Evolutionary conservation across 2,329 filamentous ascomycete species (phyloP), one percentile per base, ranked within the genome.

Genomic region (Dryadomyces quercus-mongolicae): DNA sequence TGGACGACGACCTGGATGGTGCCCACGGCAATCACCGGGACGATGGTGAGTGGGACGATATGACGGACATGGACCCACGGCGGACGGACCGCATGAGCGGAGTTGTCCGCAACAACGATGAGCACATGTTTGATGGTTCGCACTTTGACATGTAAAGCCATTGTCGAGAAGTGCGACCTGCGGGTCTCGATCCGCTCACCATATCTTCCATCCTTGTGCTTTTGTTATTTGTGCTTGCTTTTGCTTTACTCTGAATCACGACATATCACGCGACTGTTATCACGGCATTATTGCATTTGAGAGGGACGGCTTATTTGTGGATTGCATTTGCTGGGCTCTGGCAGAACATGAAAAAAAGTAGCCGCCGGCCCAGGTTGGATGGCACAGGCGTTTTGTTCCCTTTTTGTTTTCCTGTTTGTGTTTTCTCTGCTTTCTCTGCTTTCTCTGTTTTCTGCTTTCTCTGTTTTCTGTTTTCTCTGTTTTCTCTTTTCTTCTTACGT

Each of bases 71-170:
- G 55, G 76, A 79, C 59, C 69, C 69, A 49, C 71, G 71, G 59
- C 76, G 71, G 62, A 65, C 68, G 44, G 81, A 81, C 62, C 74
- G 80, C 52, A 84, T 84, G 81, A 84, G 80, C 63, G 81, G 81
- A 47, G 76, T 83, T 58, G 73, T 80, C 51, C 78, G 75, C 64
- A 78, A 75, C 48, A 71, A 71, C 60, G 82, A 85, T 56, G 80
- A 83, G 63, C 74, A 81, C 58, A 80, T 83, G 73, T 80, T 86
- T 62, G 78, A 76, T 59, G 74, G 74, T 55, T 74, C 76, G 50
- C 76, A 82, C 55, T 85, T 86, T 67, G 81, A 86, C 65, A 74
- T 81, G 68, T 84, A 73, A 76, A 21, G 18, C 6, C 8, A n/a
- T 10, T 20, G 18, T 21, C 18, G n/a, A 8, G 20, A 46, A 21